Conservation (phyloP, 75 land plant genomes). For the Isoetes taiwanensis region DNA sequence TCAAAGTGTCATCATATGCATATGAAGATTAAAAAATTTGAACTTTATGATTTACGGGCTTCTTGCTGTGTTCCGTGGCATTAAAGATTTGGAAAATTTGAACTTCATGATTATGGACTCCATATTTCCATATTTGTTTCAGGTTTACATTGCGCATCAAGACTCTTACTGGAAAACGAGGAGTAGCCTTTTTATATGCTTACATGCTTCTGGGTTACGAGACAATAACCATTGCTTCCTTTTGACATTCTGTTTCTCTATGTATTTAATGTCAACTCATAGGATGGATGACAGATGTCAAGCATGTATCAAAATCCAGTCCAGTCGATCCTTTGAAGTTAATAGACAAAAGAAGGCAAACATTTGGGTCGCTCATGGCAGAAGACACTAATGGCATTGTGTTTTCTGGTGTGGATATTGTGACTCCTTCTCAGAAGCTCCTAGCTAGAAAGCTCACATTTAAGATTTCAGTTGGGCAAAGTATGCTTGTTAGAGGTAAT, state of each 20-base stretch:
- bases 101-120: no score
- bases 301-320: constrained; percentile 1
- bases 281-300: no score
- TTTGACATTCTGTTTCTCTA: neutral
- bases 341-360: constrained; percentile 13
- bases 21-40: no score
- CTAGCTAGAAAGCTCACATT: constrained; percentile 68
- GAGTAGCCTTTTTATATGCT: constrained; percentile 82
- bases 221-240: neutral
- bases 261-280: constrained; percentile 3
- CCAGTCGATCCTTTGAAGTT: constrained; percentile 11
- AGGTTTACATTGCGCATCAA: constrained; percentile 99
- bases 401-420: constrained; percentile 68
- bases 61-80: no score
- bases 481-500: constrained; percentile 88
- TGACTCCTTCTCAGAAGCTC: constrained; percentile 83
- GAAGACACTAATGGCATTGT: constrained; percentile 40
- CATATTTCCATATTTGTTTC: no score
- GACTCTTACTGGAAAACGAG: constrained; percentile 70
- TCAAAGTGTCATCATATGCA: no score
- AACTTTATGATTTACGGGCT: no score
- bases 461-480: constrained; percentile 45
- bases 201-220: constrained; percentile 79
- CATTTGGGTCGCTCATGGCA: constrained; percentile 1
- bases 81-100: no score